These are phyloP conservation scores for Trematosphaeria pertusa DNA, from an alignment of 2,329 filamentous ascomycete species.

Conservation along the genomic window DNA sequence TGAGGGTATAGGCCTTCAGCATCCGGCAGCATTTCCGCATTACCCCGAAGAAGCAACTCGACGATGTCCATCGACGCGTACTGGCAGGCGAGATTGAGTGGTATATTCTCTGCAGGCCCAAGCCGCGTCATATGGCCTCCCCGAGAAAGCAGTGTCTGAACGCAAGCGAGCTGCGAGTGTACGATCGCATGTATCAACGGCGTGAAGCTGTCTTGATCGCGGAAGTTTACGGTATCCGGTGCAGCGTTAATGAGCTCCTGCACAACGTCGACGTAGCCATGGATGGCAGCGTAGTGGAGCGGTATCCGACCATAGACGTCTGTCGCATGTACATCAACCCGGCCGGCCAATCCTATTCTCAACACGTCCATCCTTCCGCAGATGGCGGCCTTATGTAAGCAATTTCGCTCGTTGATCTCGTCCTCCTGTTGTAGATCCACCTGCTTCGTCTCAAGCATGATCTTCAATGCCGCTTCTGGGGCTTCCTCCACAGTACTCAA, in stretches of 20 bases:
- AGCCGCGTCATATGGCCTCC: conserved; percentile 86
- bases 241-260: conserved; percentile 73
- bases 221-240: conserved; percentile 79
- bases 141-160: conserved; percentile 75
- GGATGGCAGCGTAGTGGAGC: conserved; percentile 94
- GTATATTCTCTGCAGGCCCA: conserved; percentile 89
- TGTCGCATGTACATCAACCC: conserved; percentile 78
- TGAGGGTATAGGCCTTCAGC: conserved; percentile 97
- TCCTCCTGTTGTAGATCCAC: conserved; percentile 94
- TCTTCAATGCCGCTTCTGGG: conserved; percentile 74
- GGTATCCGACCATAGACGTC: conserved; percentile 96
- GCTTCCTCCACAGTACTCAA: conserved; percentile 88
- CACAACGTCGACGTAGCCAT: conserved; percentile 86
- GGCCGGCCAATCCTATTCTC: conserved; percentile 73
- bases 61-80: conserved; percentile 87
- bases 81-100: conserved; percentile 92
- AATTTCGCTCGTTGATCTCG: conserved; percentile 97
- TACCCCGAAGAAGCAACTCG: conserved; percentile 79
- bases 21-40: conserved; percentile 85
- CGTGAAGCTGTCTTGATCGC: conserved; percentile 97
- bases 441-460: conserved; percentile 79
- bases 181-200: conserved; percentile 95
- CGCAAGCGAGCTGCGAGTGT: conserved; percentile 81
- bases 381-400: conserved; percentile 94
- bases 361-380: conserved; percentile 85